Evolutionary conservation across 2,329 filamentous ascomycete genomes (phyloP).

Genomic region (Helminthosporium solani): DNA sequence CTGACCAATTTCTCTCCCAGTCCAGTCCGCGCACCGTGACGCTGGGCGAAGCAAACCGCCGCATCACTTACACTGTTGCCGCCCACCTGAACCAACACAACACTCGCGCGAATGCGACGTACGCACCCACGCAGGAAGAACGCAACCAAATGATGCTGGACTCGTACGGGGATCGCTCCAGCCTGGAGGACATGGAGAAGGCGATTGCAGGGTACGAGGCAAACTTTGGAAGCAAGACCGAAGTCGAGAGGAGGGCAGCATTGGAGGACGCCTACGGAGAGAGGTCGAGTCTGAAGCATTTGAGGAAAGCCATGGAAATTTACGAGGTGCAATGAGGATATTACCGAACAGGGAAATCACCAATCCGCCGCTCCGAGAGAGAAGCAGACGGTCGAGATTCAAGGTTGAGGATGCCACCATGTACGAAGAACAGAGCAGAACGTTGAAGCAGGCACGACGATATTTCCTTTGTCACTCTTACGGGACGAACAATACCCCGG

Average conservation of each 20-base stretch:
- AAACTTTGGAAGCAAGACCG: conserved; percentile 22
- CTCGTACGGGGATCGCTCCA: conserved; percentile 33
- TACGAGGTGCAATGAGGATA: conserved; percentile 45
- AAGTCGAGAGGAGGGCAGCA: conserved; percentile 40
- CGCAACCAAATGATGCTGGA: conserved; percentile 34
- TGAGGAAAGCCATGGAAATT: conserved; percentile 48
- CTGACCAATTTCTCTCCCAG: conserved; percentile 18
- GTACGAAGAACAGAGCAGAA: not conserved
- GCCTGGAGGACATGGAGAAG: conserved; percentile 36
- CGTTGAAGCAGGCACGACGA: not conserved
- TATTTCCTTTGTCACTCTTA: not conserved
- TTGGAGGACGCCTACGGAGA: conserved; percentile 52
- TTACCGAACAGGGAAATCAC: not conserved
- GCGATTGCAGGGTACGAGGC: conserved; percentile 30
- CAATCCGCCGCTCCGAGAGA: not conserved
- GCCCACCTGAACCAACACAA: conserved; percentile 36
- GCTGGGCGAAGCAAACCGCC: conserved; percentile 33
- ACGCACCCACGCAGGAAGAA: conserved; percentile 31
- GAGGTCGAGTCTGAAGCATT: conserved; percentile 45
- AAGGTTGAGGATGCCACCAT: not conserved
- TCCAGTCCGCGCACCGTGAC: conserved; percentile 25
- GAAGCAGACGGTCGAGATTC: not conserved
- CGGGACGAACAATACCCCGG: not conserved
- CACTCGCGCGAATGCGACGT: conserved; percentile 22
- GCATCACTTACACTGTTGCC: conserved; percentile 35